Evolutionary conservation across 345 rosid species (phyloP).

Genomic region (Arabidopsis thaliana): TAIR10.1 NC_003076.8:23389501-23390000

Average conservation of each 20-base stretch:
- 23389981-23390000: slow-evolving; percentile 32
- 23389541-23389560: neutral
- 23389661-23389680: neutral
- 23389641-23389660: too few species aligned
- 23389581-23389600: too few species aligned
- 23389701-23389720: neutral
- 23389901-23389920: neutral
- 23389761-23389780: neutral
- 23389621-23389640: too few species aligned
- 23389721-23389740: neutral
- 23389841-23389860: neutral
- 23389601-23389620: neutral
- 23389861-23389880: neutral
- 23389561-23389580: neutral
- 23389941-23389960: slow-evolving; percentile 26
- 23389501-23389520: neutral
- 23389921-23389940: slow-evolving; percentile 17
- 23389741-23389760: neutral
- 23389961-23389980: slow-evolving; percentile 18
- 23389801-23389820: too few species aligned
- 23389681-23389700: neutral
- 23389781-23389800: neutral
- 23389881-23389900: neutral
- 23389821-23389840: too few species aligned
- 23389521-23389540: neutral